Percentiles rank a stretch among this genome's conserved stretches.
These are phyloP conservation scores for Fusarium brachygibbosum DNA, from an alignment of 2,329 filamentous ascomycete genomes.

Conservation along the genomic window DNA sequence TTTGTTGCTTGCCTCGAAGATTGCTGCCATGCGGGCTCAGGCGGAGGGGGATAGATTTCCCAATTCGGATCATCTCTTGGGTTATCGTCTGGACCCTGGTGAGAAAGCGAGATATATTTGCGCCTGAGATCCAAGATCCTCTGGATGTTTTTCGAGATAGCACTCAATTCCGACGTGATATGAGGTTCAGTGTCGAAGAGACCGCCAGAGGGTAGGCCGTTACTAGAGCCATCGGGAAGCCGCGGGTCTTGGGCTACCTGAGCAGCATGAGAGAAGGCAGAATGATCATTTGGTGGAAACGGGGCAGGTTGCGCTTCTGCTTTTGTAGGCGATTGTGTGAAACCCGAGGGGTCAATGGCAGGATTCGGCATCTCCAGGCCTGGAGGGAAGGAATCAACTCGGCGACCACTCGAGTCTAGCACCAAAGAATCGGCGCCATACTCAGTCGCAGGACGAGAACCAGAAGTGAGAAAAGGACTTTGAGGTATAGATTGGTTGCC, in stretches of 20 bases:
- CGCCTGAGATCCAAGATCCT: slow-evolving; percentile 88
- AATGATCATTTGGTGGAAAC: slow-evolving; percentile 20
- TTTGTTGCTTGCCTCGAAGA: slow-evolving; percentile 41
- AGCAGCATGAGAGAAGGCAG: slow-evolving; percentile 14
- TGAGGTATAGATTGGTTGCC: slow-evolving; percentile 61
- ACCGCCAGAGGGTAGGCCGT: slow-evolving; percentile 58
- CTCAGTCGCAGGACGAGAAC: slow-evolving; percentile 54
- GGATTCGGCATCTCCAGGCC: slow-evolving; percentile 57
- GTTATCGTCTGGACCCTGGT: slow-evolving; percentile 86
- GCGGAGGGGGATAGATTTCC: slow-evolving; percentile 91
- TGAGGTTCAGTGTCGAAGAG: slow-evolving; percentile 79
- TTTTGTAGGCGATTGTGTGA: slow-evolving; percentile 31
- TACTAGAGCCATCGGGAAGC: slow-evolving; percentile 36
- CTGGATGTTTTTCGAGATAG: slow-evolving; percentile 92
- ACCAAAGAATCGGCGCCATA: slow-evolving; percentile 55
- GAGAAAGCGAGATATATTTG: slow-evolving; percentile 88
- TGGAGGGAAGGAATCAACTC: slow-evolving; percentile 26
- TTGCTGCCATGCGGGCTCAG: slow-evolving; percentile 84
- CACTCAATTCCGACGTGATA: slow-evolving; percentile 84
- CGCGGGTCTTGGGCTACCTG: slow-evolving; percentile 30
- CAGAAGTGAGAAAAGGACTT: slow-evolving; percentile 61
- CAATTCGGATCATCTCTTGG: slow-evolving; percentile 87
- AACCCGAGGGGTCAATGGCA: slow-evolving; percentile 29
- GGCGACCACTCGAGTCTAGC: slow-evolving; percentile 50
- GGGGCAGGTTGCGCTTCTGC: slow-evolving; percentile 21